These are phyloP conservation scores for Podosphaera fusca DNA, from an alignment of 2,329 filamentous ascomycete species.

Conservation along the genomic window DNA sequence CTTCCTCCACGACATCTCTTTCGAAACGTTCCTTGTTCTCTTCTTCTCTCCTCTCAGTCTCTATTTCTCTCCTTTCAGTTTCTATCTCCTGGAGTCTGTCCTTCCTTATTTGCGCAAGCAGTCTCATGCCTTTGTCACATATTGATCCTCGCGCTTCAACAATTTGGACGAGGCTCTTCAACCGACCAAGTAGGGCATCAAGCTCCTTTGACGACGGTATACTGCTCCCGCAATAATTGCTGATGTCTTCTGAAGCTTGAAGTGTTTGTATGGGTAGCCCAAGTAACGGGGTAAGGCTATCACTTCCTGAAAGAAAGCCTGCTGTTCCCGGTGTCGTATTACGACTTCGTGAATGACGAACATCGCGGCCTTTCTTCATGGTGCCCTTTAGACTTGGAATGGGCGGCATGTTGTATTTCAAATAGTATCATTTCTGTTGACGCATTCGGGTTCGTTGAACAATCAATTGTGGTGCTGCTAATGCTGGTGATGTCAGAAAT, in stretches of 20 bases:
- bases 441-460: too few relatives aligned
- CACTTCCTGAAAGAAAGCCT: constrained; percentile 5
- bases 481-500: too few relatives aligned
- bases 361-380: constrained; percentile 40
- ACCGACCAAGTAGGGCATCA: constrained; percentile 37
- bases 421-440: background rate
- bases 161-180: constrained; percentile 40
- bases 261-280: constrained; percentile 36
- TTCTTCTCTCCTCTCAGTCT: constrained; percentile 16
- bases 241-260: constrained; percentile 44
- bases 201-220: constrained; percentile 41
- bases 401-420: constrained; percentile 27
- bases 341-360: constrained; percentile 44
- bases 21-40: constrained; percentile 17
- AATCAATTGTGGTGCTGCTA: too few relatives aligned
- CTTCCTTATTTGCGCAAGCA: constrained; percentile 42
- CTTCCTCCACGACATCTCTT: constrained; percentile 24
- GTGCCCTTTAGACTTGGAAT: constrained; percentile 36
- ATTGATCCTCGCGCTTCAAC: constrained; percentile 43
- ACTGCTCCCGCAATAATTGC: constrained; percentile 35
- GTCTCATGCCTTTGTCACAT: constrained; percentile 52
- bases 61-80: constrained; percentile 17
- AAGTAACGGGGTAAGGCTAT: constrained; percentile 38
- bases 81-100: constrained; percentile 31
- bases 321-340: constrained; percentile 44